phyloP scores from a whole-genome alignment of 768 basidiomycete genomes.

The Sarcomyxa edulis region DNA sequence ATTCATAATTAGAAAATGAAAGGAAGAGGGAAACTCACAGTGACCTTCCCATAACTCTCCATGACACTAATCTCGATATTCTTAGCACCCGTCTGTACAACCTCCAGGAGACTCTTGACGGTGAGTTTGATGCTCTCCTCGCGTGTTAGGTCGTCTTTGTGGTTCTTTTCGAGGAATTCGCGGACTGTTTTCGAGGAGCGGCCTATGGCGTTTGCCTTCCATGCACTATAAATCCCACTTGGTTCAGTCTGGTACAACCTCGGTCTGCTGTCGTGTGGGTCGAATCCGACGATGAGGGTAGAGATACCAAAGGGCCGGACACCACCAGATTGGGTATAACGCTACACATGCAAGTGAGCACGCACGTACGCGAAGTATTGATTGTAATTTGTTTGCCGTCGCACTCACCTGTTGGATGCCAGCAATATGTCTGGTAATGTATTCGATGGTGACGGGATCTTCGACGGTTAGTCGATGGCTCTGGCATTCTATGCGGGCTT shows the following conservation, averaged over 20 bases:
- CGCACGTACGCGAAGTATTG: constrained; percentile 1
- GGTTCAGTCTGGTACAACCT: constrained; percentile 97
- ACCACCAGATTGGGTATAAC: constrained; percentile 98
- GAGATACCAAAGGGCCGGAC: constrained; percentile 98
- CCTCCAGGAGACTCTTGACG: constrained; percentile 91
- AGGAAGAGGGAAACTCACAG: constrained; percentile 43
- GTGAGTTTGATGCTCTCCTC: constrained; percentile 94
- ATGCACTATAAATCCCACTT: constrained; percentile 95
- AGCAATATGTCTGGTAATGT: constrained; percentile 96
- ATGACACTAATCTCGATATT: constrained; percentile 99
- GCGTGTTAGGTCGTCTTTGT: constrained; percentile 82
- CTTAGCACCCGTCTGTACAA: constrained; percentile 99
- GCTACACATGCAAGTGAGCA: constrained; percentile 34
- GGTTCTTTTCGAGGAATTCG: constrained; percentile 98
- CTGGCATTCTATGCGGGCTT: constrained; percentile 96
- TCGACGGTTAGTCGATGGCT: constrained; percentile 96
- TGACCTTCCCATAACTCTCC: constrained; percentile 92
- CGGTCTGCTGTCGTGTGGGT: constrained; percentile 84
- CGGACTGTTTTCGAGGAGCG: constrained; percentile 97
- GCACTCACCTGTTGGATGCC: constrained; percentile 90
- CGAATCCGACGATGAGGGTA: constrained; percentile 94
- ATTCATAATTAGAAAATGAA: background rate
- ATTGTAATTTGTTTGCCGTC: no score
- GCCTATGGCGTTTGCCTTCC: constrained; percentile 98
- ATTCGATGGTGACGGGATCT: constrained; percentile 97